Evolutionary conservation across 2,329 filamentous ascomycete genomes (phyloP).

Genomic region (Ceratocystis albifundus): DNA sequence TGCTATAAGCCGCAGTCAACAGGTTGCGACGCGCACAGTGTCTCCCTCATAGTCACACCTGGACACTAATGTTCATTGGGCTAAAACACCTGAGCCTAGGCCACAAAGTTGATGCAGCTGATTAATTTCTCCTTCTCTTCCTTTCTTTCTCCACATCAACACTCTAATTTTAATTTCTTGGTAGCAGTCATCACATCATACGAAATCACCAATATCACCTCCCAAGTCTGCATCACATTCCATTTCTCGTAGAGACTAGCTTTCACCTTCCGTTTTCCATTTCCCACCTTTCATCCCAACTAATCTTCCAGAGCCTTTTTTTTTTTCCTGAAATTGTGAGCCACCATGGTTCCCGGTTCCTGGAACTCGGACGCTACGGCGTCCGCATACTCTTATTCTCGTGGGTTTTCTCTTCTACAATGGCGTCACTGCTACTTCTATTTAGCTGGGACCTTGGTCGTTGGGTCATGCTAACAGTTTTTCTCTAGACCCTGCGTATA

Average conservation of each 20-base stretch:
- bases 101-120: slow-evolving; percentile 10
- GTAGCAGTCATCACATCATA: slow-evolving; percentile 4
- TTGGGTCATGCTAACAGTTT: neutral
- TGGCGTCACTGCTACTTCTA: neutral
- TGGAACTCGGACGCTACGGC: slow-evolving; percentile 13
- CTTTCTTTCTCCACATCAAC: slow-evolving; percentile 8
- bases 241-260: neutral
- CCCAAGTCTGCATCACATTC: neutral
- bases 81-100: slow-evolving; percentile 2
- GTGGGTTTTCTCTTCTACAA: neutral
- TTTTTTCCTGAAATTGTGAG: neutral
- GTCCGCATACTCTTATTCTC: slow-evolving; percentile 16
- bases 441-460: neutral
- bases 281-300: slow-evolving; percentile 6
- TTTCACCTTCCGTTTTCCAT: neutral
- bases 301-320: slow-evolving; percentile 18
- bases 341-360: slow-evolving; percentile 26
- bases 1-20: neutral
- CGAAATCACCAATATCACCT: neutral
- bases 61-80: neutral
- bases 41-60: neutral
- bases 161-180: neutral
- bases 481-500: slow-evolving; percentile 44
- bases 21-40: neutral
- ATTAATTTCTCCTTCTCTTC: slow-evolving; percentile 7